Base-by-base conservation (phyloP, 1,284 basidiomycete genomes). In the Ceratobasidium sp. region DNA sequence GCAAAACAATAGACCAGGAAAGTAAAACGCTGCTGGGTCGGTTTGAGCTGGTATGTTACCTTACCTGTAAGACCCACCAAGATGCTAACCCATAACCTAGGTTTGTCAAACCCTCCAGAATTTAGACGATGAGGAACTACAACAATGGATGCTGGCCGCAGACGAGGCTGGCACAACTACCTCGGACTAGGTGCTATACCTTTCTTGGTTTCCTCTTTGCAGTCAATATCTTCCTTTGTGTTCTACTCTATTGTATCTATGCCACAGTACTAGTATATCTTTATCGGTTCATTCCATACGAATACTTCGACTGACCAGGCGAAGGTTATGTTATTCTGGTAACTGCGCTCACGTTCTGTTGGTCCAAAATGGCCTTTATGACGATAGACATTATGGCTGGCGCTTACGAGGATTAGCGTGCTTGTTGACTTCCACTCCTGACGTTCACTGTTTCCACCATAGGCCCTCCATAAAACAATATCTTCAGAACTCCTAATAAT, bases 91-190 rank as follows among this genome's bases (percentile, higher is more conserved):
- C 45, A 41, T n/a, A 43, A n/a, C 23, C 26, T n/a, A 71, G 69
- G 57, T 60, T 48, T 59, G 58, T 30, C 45, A 52, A 41, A n/a
- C 23, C 16, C 57, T 71, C 12, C 21, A 41, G 6, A 59, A 43
- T 41, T 52, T 60, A 32, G 69, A 60, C 18, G 32, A 48, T 28
- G 69, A 71, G 12, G 69, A 71, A 18, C 32, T 71, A 5, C 69
- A 71, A 41, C 69, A 71, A 48, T 71, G 69, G 69, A 71, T 71
- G 69, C 28, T 71, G 14, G 57, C 69, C 50, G 55, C 69, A 23
- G 69, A 71, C 21, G 69, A 71, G 28, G 69, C 69, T 26, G 69
- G 69, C 26, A 59, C 69, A 34, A 71, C 69, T 10, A 59, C 69
- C 1, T 28, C 69, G 32, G 69, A 71, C 46, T 71, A 57, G 53